Conservation (phyloP, 176 grass and related monocot species). For the Cymbopogon citratus region DNA sequence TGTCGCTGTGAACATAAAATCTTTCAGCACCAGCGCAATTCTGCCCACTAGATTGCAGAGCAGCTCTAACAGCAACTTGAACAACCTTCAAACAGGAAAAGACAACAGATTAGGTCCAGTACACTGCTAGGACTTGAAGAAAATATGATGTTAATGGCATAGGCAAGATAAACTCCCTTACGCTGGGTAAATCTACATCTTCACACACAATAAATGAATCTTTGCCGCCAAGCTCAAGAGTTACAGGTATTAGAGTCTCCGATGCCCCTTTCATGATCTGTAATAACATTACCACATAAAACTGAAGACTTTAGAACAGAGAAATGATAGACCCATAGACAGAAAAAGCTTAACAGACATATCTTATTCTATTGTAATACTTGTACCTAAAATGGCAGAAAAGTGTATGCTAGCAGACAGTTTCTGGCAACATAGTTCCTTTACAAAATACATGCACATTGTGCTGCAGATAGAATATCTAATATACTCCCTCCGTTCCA, state of each 20-base stretch:
- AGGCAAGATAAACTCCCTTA: constrained; percentile 40
- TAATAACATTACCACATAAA: constrained; percentile 38
- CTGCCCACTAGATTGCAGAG: constrained; percentile 94
- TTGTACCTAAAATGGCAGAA: neutral
- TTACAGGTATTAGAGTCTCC: constrained; percentile 93
- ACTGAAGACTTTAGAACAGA: constrained; percentile 4
- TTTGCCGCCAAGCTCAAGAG: constrained; percentile 95
- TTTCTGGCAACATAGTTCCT: neutral
- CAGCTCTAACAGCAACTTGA: constrained; percentile 92
- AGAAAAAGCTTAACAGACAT: constrained; percentile 5
- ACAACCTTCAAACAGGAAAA: constrained; percentile 60
- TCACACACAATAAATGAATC: constrained; percentile 99
- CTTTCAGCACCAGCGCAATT: constrained; percentile 98
- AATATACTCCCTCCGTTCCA: no score
- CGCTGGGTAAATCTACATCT: constrained; percentile 92
- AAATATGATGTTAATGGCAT: neutral
- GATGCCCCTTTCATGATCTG: constrained; percentile 95
- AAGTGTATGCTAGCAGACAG: neutral
- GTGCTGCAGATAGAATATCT: neutral
- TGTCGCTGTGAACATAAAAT: constrained; percentile 95
- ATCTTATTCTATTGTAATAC: neutral
- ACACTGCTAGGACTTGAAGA: constrained; percentile 2
- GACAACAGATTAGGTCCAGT: constrained; percentile 2
- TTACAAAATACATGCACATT: neutral
- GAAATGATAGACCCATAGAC: neutral